These are phyloP conservation scores for Auriscalpium orientale DNA, from an alignment of 768 basidiomycete species.

Conservation along the genomic window DNA sequence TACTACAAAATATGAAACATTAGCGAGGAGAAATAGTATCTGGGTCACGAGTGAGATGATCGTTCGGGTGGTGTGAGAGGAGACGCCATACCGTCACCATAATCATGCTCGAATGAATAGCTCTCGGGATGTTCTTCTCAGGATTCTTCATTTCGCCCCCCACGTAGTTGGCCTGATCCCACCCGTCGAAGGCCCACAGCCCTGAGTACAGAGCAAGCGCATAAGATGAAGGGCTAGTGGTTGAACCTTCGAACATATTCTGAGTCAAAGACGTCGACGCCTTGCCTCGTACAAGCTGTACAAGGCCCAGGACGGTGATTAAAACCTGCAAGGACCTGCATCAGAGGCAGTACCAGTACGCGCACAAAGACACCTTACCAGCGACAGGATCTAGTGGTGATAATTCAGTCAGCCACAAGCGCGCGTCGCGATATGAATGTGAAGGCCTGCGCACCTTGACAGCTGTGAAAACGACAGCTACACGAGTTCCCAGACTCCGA, in stretches of 20 bases:
- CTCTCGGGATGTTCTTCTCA: slow-evolving; percentile 79
- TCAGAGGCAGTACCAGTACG: too few relatives aligned
- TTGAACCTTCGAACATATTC: slow-evolving; percentile 67
- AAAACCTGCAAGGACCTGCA: slow-evolving; percentile 39
- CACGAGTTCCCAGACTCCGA: slow-evolving; percentile 68
- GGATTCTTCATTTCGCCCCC: slow-evolving; percentile 82
- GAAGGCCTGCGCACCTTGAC: slow-evolving; percentile 54
- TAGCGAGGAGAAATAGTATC: slow-evolving; percentile 74
- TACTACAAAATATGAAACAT: slow-evolving; percentile 88
- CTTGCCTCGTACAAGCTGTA: slow-evolving; percentile 66
- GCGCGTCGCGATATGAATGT: background rate
- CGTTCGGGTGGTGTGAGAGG: background rate
- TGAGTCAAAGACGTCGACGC: slow-evolving; percentile 60
- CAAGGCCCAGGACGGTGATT: slow-evolving; percentile 70
- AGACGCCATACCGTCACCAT: slow-evolving; percentile 56
- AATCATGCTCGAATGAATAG: slow-evolving; percentile 86
- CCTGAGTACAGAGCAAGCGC: slow-evolving; percentile 94
- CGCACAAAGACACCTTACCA: slow-evolving; percentile 37
- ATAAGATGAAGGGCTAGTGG: slow-evolving; percentile 73
- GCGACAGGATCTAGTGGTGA: slow-evolving; percentile 44
- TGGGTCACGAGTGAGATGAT: slow-evolving; percentile 22
- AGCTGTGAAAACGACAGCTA: slow-evolving; percentile 79
- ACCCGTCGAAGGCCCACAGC: slow-evolving; percentile 94
- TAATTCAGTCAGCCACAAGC: too few relatives aligned
- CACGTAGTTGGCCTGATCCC: slow-evolving; percentile 91